These are phyloP conservation scores for Polyporus arcularius DNA, from an alignment of 768 basidiomycete genomes.

Conservation along the genomic window DNA sequence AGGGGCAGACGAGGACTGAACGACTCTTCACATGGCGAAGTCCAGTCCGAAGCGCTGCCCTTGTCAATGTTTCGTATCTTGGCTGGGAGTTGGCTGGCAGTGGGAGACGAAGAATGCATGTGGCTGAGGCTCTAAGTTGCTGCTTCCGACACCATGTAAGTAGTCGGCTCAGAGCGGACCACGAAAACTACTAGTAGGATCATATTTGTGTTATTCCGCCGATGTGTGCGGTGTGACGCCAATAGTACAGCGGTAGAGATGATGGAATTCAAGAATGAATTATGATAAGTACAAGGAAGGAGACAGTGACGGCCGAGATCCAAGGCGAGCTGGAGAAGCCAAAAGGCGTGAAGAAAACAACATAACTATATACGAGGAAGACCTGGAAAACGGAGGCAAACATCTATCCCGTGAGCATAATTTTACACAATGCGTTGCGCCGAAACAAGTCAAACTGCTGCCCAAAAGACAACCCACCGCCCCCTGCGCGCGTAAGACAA, in stretches of 20 bases:
- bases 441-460: neutral
- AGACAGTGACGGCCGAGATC: neutral
- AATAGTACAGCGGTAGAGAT: neutral
- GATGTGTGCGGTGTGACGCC: too few species aligned
- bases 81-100: too few species aligned
- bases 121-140: too few species aligned
- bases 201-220: too few species aligned
- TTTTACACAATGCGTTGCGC: conserved; percentile 21
- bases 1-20: too few species aligned
- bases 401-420: conserved; percentile 36
- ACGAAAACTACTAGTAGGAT: too few species aligned
- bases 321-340: conserved; percentile 8
- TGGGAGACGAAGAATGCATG: too few species aligned
- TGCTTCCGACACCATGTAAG: too few species aligned
- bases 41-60: too few species aligned
- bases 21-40: too few species aligned
- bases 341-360: conserved; percentile 4
- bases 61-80: too few species aligned
- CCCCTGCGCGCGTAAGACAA: conserved; percentile 1
- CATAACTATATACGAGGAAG: conserved; percentile 28
- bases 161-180: too few species aligned
- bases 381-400: conserved; percentile 29
- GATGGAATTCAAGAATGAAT: neutral
- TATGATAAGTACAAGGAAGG: neutral
- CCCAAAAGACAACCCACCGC: conserved; percentile 2